Evolutionary conservation across 768 basidiomycete genomes (phyloP).

Genomic region (Leccinum aurantiacum): DNA sequence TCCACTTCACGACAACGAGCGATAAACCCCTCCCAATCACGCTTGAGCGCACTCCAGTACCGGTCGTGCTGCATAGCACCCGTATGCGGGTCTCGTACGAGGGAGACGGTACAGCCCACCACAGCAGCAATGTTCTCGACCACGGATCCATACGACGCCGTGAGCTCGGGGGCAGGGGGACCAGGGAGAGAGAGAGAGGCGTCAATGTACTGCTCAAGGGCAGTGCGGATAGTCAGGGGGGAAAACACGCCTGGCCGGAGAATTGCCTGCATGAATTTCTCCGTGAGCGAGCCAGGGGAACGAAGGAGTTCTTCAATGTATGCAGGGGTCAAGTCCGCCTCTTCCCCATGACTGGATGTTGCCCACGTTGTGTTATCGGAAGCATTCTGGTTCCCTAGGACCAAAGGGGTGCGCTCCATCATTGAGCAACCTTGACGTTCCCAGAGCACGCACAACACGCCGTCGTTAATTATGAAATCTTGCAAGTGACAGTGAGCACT

Average conservation of each 20-base stretch:
- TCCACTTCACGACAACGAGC: conserved; percentile 90
- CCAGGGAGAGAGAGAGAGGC: conserved; percentile 67
- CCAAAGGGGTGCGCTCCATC: conserved; percentile 56
- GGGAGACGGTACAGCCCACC: conserved; percentile 81
- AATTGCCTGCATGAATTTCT: conserved; percentile 78
- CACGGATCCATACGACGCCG: conserved; percentile 61
- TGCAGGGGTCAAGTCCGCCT: conserved; percentile 78
- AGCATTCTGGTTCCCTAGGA: conserved; percentile 36
- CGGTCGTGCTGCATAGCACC: conserved; percentile 76
- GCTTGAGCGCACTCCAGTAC: conserved; percentile 81
- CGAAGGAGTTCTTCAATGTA: conserved; percentile 84
- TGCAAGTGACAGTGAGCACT: conserved; percentile 73
- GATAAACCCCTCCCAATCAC: conserved; percentile 96
- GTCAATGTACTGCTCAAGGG: conserved; percentile 80
- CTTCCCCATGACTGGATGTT: conserved; percentile 58
- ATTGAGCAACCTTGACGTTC: conserved; percentile 76
- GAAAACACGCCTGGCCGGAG: conserved; percentile 91
- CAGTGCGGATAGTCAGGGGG: conserved; percentile 72
- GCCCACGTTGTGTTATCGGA: conserved; percentile 46
- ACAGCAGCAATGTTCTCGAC: conserved; percentile 77
- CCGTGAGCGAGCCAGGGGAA: conserved; percentile 66
- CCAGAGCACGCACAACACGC: conserved; percentile 71
- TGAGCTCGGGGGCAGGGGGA: conserved; percentile 54
- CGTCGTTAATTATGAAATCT: conserved; percentile 63
- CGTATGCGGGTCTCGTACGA: conserved; percentile 72